Conservation (phyloP, 1,284 basidiomycete species). For the Moesziomyces sp. region DNA sequence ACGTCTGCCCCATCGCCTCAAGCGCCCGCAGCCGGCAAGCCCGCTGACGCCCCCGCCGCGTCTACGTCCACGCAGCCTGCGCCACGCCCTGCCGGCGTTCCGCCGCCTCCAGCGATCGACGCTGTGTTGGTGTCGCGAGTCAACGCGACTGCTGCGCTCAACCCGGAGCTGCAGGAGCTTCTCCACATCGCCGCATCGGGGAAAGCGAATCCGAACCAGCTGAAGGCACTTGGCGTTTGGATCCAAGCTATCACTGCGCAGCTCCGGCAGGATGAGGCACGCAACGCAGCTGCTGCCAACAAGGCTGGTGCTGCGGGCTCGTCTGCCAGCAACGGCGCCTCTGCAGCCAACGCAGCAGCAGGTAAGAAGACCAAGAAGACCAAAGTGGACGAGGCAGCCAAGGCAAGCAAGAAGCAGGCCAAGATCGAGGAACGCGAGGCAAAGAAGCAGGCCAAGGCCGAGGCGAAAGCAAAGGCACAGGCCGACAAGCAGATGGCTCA, state of each 20-base stretch:
- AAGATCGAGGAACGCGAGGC: slow-evolving; percentile 51
- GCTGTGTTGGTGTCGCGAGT: slow-evolving; percentile 54
- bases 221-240: slow-evolving; percentile 53
- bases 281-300: slow-evolving; percentile 39
- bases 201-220: slow-evolving; percentile 51
- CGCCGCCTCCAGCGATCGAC: slow-evolving; percentile 50
- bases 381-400: slow-evolving; percentile 44
- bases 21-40: slow-evolving; percentile 10
- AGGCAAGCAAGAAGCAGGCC: slow-evolving; percentile 50
- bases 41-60: slow-evolving; percentile 8
- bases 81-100: slow-evolving; percentile 31
- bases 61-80: slow-evolving; percentile 8
- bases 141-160: slow-evolving; percentile 52
- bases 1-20: slow-evolving; percentile 6
- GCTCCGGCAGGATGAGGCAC: slow-evolving; percentile 47
- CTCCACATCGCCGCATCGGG: slow-evolving; percentile 56
- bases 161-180: slow-evolving; percentile 55
- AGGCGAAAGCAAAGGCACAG: slow-evolving; percentile 42
- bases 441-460: slow-evolving; percentile 52
- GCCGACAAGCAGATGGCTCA: slow-evolving; percentile 33
- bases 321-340: slow-evolving; percentile 10
- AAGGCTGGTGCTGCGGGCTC: slow-evolving; percentile 28
- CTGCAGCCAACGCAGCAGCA: slow-evolving; percentile 21
- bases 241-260: slow-evolving; percentile 57
- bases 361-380: slow-evolving; percentile 49